Conservation (phyloP, 345 rosid species). For the Litchi chinensis region DNA sequence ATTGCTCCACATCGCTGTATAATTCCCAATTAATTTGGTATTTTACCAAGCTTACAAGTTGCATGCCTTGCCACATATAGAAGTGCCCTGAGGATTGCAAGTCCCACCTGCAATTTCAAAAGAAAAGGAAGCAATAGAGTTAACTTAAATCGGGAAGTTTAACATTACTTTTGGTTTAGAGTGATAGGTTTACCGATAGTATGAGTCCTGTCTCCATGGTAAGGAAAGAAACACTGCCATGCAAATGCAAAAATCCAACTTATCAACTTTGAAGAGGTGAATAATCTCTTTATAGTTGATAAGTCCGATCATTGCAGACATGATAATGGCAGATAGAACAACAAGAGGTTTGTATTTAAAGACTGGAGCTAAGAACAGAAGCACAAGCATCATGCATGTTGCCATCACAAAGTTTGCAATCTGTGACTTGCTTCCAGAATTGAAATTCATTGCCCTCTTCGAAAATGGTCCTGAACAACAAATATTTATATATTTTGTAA, state of each 20-base stretch:
- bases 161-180: too few relatives aligned
- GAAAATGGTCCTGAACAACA: slow-evolving; percentile 78
- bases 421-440: slow-evolving; percentile 67
- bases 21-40: slow-evolving; percentile 57
- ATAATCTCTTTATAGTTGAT: slow-evolving; percentile 64
- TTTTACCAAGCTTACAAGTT: slow-evolving; percentile 64
- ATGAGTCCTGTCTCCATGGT: slow-evolving; percentile 84
- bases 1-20: slow-evolving; percentile 71
- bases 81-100: slow-evolving; percentile 68
- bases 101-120: slow-evolving; percentile 41
- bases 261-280: slow-evolving; percentile 74
- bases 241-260: slow-evolving; percentile 78
- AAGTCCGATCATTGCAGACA: slow-evolving; percentile 89
- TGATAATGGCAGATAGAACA: slow-evolving; percentile 84
- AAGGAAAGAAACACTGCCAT: slow-evolving; percentile 77
- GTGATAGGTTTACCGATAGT: slow-evolving; percentile 49
- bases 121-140: background rate
- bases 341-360: slow-evolving; percentile 90
- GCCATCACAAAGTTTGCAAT: slow-evolving; percentile 86
- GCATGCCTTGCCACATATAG: slow-evolving; percentile 77
- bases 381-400: slow-evolving; percentile 75
- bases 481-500: background rate
- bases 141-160: too few relatives aligned
- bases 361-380: slow-evolving; percentile 76
- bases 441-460: slow-evolving; percentile 85